Evolutionary conservation across 306 rosid genomes (phyloP).

Genomic region (Sicyos baderoa): DNA sequence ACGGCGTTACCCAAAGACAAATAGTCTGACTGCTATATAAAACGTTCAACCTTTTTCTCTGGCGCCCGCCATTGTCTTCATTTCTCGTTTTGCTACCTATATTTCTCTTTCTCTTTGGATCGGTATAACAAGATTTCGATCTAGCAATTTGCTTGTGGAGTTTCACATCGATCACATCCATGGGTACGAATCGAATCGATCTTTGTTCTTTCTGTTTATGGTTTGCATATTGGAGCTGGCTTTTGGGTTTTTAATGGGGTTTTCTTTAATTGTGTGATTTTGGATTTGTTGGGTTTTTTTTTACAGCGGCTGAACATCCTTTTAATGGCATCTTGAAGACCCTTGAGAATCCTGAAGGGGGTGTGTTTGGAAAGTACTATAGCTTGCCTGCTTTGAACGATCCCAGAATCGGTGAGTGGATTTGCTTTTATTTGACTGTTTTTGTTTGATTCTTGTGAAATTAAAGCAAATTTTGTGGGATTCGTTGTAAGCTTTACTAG

Average conservation of each 20-base stretch:
- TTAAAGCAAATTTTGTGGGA: neutral
- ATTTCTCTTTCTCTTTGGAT: neutral
- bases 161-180: neutral
- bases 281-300: conserved; percentile 8
- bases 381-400: conserved; percentile 87
- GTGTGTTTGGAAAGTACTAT: conserved; percentile 76
- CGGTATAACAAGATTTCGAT: neutral
- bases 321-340: conserved; percentile 58
- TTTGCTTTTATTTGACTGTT: neutral
- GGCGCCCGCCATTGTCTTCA: conserved; percentile 5
- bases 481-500: conserved; percentile 7
- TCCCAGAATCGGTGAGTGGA: conserved; percentile 68
- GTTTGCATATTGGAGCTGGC: neutral
- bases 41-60: neutral
- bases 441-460: conserved; percentile 20
- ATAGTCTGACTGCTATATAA: neutral
- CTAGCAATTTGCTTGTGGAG: neutral
- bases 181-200: conserved; percentile 14
- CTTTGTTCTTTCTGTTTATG: neutral
- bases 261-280: neutral
- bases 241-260: neutral
- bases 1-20: neutral
- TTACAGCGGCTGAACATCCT: conserved; percentile 53
- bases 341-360: conserved; percentile 71
- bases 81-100: neutral